phyloP scores from a whole-genome alignment of 139 green algal species.

The Desmodesmus armatus region DNA sequence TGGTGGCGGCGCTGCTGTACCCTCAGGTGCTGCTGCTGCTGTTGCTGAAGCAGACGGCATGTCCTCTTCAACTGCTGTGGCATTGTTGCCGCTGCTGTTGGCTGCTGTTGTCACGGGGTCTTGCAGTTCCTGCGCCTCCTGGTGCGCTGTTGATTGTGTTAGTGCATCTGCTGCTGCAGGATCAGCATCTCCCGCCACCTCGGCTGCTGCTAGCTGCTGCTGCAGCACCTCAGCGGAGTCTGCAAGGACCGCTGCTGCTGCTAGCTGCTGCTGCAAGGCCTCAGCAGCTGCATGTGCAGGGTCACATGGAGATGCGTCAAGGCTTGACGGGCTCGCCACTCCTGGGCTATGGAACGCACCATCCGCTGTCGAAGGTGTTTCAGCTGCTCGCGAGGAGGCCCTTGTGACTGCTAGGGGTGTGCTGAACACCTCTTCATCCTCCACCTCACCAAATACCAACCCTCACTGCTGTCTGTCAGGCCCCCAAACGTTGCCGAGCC shows the following conservation, averaged over 20 bases:
- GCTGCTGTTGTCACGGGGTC: too few species aligned
- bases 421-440: slow-evolving; percentile 10
- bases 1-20: neutral
- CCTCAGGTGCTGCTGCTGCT: neutral
- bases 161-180: neutral
- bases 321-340: too few species aligned
- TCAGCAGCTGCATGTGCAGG: neutral
- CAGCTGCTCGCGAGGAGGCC: neutral
- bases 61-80: neutral
- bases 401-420: slow-evolving; percentile 5
- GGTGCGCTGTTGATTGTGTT: neutral
- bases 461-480: neutral
- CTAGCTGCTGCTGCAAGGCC: neutral
- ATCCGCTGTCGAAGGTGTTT: neutral
- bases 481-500: neutral
- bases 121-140: neutral
- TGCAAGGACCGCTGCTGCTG: neutral
- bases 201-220: neutral
- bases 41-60: neutral
- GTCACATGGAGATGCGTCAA: neutral
- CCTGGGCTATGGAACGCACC: neutral
- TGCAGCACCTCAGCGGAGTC: neutral
- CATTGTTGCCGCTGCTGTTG: neutral
- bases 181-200: neutral
- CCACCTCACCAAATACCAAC: slow-evolving; percentile 25